A percentile compares a stretch with the other conserved stretches of the same genome.
phyloP scores from a whole-genome alignment of 2,329 filamentous ascomycete species.

The Verticillium zaregamsianum region DNA sequence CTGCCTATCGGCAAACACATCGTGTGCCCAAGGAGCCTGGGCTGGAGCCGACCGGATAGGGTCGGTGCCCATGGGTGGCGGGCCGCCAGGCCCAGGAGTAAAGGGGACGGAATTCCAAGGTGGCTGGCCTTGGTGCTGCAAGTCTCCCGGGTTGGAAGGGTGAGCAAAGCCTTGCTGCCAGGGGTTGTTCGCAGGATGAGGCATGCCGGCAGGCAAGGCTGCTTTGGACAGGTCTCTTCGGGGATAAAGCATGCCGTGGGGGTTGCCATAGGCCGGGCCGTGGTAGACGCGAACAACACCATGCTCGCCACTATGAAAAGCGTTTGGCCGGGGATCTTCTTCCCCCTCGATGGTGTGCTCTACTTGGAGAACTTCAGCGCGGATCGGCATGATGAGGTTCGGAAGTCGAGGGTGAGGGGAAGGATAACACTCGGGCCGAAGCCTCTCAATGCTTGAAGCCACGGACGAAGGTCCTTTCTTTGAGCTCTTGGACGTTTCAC shows the following conservation, averaged over 20 bases:
- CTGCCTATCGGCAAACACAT: background rate
- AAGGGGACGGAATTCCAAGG: conserved; percentile 8
- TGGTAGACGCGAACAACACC: conserved; percentile 55
- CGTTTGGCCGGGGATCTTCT: conserved; percentile 54
- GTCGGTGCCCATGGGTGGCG: conserved; percentile 1
- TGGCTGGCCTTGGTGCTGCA: conserved; percentile 4
- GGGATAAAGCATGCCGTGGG: conserved; percentile 43
- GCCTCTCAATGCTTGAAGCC: conserved; percentile 20
- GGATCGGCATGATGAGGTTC: conserved; percentile 42
- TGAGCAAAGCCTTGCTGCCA: conserved; percentile 35
- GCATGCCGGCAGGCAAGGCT: conserved; percentile 35
- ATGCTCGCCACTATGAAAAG: conserved; percentile 50
- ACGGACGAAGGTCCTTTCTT: conserved; percentile 14
- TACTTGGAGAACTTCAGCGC: conserved; percentile 46
- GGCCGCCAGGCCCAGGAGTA: conserved; percentile 5
- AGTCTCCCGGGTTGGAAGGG: conserved; percentile 11
- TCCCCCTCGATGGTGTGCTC: conserved; percentile 51
- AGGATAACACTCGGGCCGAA: conserved; percentile 16
- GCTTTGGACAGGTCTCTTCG: conserved; percentile 23
- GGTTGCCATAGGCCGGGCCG: conserved; percentile 50
- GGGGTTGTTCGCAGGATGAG: conserved; percentile 37
- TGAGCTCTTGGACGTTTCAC: background rate
- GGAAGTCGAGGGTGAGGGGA: conserved; percentile 29
- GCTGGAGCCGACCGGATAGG: conserved; percentile 1
- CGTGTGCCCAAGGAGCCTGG: background rate